Base-by-base conservation (phyloP, 2,329 filamentous ascomycete genomes). In the Phoma herbarum region DNA sequence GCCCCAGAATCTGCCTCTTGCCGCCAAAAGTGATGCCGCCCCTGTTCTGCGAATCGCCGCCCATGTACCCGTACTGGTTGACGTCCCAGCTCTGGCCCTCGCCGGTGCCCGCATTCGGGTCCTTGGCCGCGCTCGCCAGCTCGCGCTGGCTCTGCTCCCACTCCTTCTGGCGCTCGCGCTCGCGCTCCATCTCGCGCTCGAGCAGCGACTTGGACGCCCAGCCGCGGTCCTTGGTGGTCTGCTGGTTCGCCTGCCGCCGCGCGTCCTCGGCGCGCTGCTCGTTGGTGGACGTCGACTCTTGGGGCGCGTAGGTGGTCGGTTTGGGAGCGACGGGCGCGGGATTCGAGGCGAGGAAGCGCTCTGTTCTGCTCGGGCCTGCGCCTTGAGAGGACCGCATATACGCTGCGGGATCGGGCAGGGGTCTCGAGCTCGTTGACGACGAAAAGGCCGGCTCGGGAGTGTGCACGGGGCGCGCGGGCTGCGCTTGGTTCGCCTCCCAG, bases 181-280 rank as follows among this genome's bases (percentile, higher is more conserved):
- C 90, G 73, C 89, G 82, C 75, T 93, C 90, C 89, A 93, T 92
- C 77, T 93, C 90, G 26, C 89, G 86, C 77, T 93, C 90, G 1
- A 93, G 83, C 10, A 93, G 82, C 0, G 88, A 90, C 79, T 89
- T 90, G 63, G 84, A 84, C 1, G 87, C 87, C 84, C 84, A 87
- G 0, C 85, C 86, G 26, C 81, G 84, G 1, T 86, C 85, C 73
- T 87, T 87, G 20, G 87, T 89, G 72, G 85, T 83, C 47, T 79
- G 76, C 69, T 90, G 87, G 11, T 84, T 81, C 51, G 85, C 83
- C 1, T 79, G 77, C 12, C 88, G 86, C 3, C 86, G 83, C 23
- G 85, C 83, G 70, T 89, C 86, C 68, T 90, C 87, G 14, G 79
- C 81, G 55, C 88, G 85, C 43, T 84, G 86, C 76, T 91, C 88